Base-by-base conservation (phyloP, 2,329 filamentous ascomycete species). In the Fusarium duplospermum region DNA sequence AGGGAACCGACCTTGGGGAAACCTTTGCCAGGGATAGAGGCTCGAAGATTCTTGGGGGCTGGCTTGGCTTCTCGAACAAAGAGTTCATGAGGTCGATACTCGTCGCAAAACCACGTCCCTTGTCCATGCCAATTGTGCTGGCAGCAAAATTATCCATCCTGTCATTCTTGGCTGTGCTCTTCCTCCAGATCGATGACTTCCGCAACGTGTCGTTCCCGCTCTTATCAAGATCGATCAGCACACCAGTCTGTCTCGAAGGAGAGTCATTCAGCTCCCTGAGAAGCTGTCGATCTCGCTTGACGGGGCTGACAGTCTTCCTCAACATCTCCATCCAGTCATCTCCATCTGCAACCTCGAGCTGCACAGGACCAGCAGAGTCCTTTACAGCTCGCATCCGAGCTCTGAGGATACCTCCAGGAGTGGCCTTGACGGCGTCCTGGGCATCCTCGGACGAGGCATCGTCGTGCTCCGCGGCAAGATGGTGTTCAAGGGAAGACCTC, bases 21-120 rank as follows among this genome's bases (percentile, higher is more conserved):
- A 81, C 93, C 93, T 84, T 90, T 90, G 77, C 86, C 85, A 69
- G 87, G 82, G 75, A 86, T 80, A 38, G 86, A 83, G 73, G 85
- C 86, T 78, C 88, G 87, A 64, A 87, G 81, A 77, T 87, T 89
- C 78, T 89, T 86, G 62, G 85, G 83, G 73, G 87, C 87, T 62
- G 87, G 87, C 85, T 89, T 91, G 72, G 88, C 83, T 93, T 90
- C 81, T 93, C 93, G 83, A 97, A 98, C 65, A 98, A 86, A 57
- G 94, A 97, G 81, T 97, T 96, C 94, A 98, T 98, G 81, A 98
- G 86, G 85, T 98, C 96, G 84, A 98, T 97, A 79, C 93, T 95
- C 22, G 93, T 98, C 22, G 91, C 89, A 82, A 98, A 96, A 1
- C 93, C 92, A 73, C 90, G 90, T 63, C 88, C 87, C 76, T 90